Conservation (phyloP, 805 yeast species). For the Kluyveromyces siamensis region DNA sequence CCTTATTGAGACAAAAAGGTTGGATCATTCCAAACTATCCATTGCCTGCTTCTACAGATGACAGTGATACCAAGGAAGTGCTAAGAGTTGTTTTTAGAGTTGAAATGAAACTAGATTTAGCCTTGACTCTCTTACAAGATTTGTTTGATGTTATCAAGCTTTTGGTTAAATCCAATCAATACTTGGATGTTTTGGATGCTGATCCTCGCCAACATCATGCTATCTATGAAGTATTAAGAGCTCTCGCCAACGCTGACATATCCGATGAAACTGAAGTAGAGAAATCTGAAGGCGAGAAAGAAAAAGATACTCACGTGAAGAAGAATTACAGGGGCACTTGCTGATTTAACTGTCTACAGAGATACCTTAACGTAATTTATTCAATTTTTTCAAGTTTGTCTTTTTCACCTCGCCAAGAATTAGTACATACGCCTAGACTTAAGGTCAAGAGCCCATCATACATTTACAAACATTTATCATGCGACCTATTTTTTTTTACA, state of each 20-base stretch:
- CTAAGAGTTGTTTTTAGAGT: conserved; percentile 77
- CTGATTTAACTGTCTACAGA: conserved; percentile 1
- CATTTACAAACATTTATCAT: too few species aligned
- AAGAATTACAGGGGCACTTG: conserved; percentile 27
- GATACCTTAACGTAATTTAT: not conserved
- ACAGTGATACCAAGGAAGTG: conserved; percentile 53
- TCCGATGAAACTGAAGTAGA: conserved; percentile 17
- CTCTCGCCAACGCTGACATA: conserved; percentile 16
- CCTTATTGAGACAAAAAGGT: conserved; percentile 66
- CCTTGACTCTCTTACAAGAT: conserved; percentile 27
- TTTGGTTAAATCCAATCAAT: conserved; percentile 14
- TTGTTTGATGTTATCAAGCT: conserved; percentile 14
- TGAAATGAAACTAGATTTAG: conserved; percentile 40
- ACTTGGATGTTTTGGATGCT: conserved; percentile 4
- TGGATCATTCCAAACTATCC: conserved; percentile 89
- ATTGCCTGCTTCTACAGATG: conserved; percentile 44
- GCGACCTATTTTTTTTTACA: too few species aligned
- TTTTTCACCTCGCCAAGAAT: too few species aligned
- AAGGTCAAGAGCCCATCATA: too few species aligned
- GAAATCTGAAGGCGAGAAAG: conserved; percentile 6
- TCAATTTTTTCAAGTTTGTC: not conserved
- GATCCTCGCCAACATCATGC: conserved; percentile 4
- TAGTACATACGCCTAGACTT: too few species aligned
- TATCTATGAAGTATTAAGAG: conserved; percentile 7
- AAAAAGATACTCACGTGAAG: conserved; percentile 4